Evolutionary conservation across 1,284 basidiomycete genomes (phyloP).

Genomic region (Athelia sp.): DNA sequence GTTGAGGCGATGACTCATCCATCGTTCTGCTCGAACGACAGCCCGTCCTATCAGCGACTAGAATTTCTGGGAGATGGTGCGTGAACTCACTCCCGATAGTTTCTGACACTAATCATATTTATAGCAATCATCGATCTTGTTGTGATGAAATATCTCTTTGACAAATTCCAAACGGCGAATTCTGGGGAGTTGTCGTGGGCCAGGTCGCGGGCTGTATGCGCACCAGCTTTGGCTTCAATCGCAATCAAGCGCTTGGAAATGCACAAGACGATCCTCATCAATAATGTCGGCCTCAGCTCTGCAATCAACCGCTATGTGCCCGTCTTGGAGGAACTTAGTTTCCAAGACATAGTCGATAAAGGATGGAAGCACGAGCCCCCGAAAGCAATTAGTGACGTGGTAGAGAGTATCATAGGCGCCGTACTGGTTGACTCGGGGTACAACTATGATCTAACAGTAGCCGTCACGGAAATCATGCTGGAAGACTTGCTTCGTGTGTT

Average conservation of each 20-base stretch:
- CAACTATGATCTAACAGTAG: conserved; percentile 58
- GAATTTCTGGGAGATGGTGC: conserved; percentile 85
- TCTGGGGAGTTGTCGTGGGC: conserved; percentile 73
- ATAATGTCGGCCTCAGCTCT: conserved; percentile 61
- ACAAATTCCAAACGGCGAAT: conserved; percentile 62
- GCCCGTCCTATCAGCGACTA: conserved; percentile 73
- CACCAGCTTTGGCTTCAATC: conserved; percentile 64
- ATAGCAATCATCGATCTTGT: conserved; percentile 74
- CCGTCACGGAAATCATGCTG: conserved; percentile 58
- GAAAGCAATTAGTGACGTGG: conserved; percentile 70
- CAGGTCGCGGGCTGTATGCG: conserved; percentile 69
- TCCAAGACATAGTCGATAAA: conserved; percentile 55
- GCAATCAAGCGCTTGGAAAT: conserved; percentile 60
- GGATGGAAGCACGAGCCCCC: conserved; percentile 83
- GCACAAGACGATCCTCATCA: conserved; percentile 69
- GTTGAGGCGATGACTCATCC: conserved; percentile 80
- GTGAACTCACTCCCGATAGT: conserved; percentile 17
- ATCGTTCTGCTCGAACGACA: conserved; percentile 53
- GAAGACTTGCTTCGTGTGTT: conserved; percentile 53
- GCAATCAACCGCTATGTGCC: conserved; percentile 60
- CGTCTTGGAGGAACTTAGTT: conserved; percentile 47
- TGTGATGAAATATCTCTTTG: conserved; percentile 67
- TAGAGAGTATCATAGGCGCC: conserved; percentile 83
- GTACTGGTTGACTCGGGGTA: conserved; percentile 78
- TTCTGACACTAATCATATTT: conserved; percentile 10